Conservation (phyloP, 2,329 filamentous ascomycete genomes). For the Ophiostoma populinum region DNA sequence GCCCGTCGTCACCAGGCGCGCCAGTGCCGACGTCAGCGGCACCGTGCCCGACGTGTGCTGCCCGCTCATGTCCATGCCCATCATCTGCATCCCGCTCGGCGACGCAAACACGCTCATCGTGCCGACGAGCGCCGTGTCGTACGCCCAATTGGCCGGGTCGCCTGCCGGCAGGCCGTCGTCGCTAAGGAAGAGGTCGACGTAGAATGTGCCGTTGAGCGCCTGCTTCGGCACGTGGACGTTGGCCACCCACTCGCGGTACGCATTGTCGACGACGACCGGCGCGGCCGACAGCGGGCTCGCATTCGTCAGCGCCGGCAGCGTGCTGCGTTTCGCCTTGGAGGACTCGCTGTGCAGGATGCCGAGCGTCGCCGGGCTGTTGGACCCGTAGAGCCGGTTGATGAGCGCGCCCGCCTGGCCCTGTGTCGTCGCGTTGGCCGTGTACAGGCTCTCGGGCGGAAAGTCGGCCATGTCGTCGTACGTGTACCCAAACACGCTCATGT, state of each 20-base stretch:
- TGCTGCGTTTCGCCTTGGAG: too few species aligned
- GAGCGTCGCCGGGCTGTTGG: slow-evolving; percentile 22
- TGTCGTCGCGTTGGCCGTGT: slow-evolving; percentile 17
- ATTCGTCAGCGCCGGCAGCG: too few species aligned
- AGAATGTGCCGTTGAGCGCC: slow-evolving; percentile 42
- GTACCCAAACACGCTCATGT: slow-evolving; percentile 49
- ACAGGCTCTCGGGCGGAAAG: slow-evolving; percentile 11
- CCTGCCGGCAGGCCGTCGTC: slow-evolving; percentile 18
- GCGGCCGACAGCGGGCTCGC: not conserved
- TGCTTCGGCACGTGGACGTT: slow-evolving; percentile 47
- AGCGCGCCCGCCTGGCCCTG: slow-evolving; percentile 25
- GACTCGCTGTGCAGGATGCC: not conserved
- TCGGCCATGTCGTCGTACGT: slow-evolving; percentile 46
- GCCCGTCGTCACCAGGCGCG: slow-evolving; percentile 23
- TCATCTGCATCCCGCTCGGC: slow-evolving; percentile 10
- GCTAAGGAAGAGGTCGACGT: slow-evolving; percentile 53
- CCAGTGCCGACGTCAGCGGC: slow-evolving; percentile 32
- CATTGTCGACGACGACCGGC: slow-evolving; percentile 20
- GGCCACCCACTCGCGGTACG: slow-evolving; percentile 48
- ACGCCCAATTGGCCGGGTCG: slow-evolving; percentile 31
- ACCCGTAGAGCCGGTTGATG: slow-evolving; percentile 47
- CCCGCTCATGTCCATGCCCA: slow-evolving; percentile 14
- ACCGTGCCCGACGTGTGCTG: slow-evolving; percentile 29
- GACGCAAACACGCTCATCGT: slow-evolving; percentile 38
- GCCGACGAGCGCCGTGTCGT: slow-evolving; percentile 39